Evolutionary conservation across 371 early-diverging fungal species (phyloP), one percentile per base, ranked within the genome.

Genomic region (Polyrhizophydium stewartii): DNA sequence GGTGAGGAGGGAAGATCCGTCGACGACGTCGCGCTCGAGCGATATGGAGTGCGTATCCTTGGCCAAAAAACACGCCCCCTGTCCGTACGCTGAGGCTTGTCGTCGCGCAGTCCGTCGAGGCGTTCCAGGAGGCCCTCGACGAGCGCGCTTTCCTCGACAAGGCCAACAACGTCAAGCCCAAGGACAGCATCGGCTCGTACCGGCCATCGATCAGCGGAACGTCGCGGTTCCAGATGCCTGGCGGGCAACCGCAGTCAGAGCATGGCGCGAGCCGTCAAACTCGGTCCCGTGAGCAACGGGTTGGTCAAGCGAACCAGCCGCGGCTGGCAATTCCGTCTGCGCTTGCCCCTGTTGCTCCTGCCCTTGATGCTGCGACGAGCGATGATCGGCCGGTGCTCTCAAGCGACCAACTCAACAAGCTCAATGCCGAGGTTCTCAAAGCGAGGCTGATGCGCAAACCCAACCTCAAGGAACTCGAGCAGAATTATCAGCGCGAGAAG

Each of bases 371-470:
- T n/a, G 35, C 35, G 35, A 7, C 35, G 35, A 19, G 10, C 24
- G 45, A 45, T 30, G 30, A 31, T 9, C 13, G 37, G 43, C 66
- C 61, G 30, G 58, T 58, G 33, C 49, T 87, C 41, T 74, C 88
- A 0, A 76, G 73, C 24, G 87, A 86, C 46, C 86, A 94, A 60
- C 73, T 96, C 30, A 96, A 96, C 82, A 91, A 86, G 62, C 71
- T 96, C 53, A 84, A 89, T n/a, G 86, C 95, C 0, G 82, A 88
- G 49, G 79, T 90, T 10, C 68, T 96, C 32, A 89, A 90, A 55
- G 96, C 95, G 2, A 85, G 76, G 49, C 57, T 96, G 56, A 77
- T 87, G 81, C 87, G 86, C 1, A 60, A 76, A 2, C 81, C 82
- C 1, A 81, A 91, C 45, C 83, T 84, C 1, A 83, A 82, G 0